Evolutionary conservation across 208 protist species (phyloP).

Genomic region (Blastocrithidia nonstop): DNA sequence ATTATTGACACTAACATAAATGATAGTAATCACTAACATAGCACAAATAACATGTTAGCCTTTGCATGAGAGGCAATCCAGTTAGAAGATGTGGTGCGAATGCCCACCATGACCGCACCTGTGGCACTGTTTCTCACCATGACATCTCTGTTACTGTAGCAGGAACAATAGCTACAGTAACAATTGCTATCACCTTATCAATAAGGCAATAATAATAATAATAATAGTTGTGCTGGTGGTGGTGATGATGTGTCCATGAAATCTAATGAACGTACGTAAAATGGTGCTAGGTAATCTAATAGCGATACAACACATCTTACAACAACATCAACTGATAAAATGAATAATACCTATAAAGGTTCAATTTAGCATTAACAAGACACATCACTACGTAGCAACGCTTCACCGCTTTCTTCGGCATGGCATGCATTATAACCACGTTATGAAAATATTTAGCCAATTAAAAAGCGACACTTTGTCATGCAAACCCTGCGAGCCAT

Average conservation of each 20-base stretch:
- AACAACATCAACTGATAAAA: no score
- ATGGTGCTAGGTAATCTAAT: no score
- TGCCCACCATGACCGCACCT: slow-evolving; percentile 43
- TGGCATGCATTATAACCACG: no score
- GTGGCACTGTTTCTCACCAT: slow-evolving; percentile 62
- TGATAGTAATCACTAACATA: background rate
- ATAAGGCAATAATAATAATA: slow-evolving; percentile 10
- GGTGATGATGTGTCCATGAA: slow-evolving; percentile 5
- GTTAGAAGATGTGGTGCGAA: slow-evolving; percentile 32
- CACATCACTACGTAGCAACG: no score
- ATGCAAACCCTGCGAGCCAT: slow-evolving; percentile 8
- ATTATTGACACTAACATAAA: background rate
- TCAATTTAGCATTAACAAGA: no score
- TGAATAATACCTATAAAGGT: no score
- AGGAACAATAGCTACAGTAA: background rate
- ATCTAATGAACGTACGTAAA: slow-evolving; percentile 32
- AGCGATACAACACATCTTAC: no score
- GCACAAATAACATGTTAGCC: slow-evolving; percentile 14
- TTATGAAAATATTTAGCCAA: slow-evolving; percentile 9
- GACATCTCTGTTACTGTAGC: slow-evolving; percentile 3
- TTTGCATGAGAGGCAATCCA: slow-evolving; percentile 56
- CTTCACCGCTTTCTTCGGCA: no score
- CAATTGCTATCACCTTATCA: background rate
- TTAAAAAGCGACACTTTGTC: slow-evolving; percentile 31
- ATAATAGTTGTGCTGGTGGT: slow-evolving; percentile 8